A percentile compares a stretch with the other conserved stretches of the same genome.
Conservation (phyloP, 1,139 yeast species). For the Candida freyschussii region DNA sequence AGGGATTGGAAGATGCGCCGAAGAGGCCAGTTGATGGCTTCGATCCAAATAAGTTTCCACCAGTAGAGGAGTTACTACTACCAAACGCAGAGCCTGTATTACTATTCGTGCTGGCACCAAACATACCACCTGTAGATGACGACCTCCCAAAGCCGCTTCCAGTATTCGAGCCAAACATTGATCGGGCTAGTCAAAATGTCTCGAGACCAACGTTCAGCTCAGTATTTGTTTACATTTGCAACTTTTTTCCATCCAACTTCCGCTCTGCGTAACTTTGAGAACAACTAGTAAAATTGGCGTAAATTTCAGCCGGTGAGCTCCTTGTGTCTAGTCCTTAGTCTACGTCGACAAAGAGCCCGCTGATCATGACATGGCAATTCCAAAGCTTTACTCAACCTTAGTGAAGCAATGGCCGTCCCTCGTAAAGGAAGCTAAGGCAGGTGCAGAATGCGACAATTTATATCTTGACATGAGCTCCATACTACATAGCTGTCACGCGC, state of each 20-base stretch:
- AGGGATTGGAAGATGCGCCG: slow-evolving; percentile 10
- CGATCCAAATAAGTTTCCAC: slow-evolving; percentile 21
- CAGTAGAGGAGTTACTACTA: slow-evolving; percentile 14
- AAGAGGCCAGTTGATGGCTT: slow-evolving; percentile 9
- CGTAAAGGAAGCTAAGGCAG: slow-evolving; percentile 55
- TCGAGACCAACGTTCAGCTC: neutral
- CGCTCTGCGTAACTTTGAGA: neutral
- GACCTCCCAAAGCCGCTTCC: slow-evolving; percentile 22
- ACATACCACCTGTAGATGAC: slow-evolving; percentile 27
- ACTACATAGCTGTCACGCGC: slow-evolving; percentile 66
- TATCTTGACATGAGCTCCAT: slow-evolving; percentile 87
- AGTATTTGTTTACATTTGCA: too few species aligned
- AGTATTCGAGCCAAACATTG: slow-evolving; percentile 18
- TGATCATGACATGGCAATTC: slow-evolving; percentile 52
- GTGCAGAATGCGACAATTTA: slow-evolving; percentile 76
- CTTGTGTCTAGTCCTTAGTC: neutral
- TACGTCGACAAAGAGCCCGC: too few species aligned
- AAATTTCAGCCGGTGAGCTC: slow-evolving; percentile 1
- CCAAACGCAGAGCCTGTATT: slow-evolving; percentile 31
- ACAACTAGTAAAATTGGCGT: neutral
- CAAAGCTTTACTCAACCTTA: slow-evolving; percentile 77
- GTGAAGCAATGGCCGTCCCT: slow-evolving; percentile 95
- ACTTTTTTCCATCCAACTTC: too few species aligned
- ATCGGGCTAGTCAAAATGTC: too few species aligned
- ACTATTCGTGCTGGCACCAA: slow-evolving; percentile 17